Conservation (phyloP, 2,329 filamentous ascomycete species). For the Claviceps sp. region DNA sequence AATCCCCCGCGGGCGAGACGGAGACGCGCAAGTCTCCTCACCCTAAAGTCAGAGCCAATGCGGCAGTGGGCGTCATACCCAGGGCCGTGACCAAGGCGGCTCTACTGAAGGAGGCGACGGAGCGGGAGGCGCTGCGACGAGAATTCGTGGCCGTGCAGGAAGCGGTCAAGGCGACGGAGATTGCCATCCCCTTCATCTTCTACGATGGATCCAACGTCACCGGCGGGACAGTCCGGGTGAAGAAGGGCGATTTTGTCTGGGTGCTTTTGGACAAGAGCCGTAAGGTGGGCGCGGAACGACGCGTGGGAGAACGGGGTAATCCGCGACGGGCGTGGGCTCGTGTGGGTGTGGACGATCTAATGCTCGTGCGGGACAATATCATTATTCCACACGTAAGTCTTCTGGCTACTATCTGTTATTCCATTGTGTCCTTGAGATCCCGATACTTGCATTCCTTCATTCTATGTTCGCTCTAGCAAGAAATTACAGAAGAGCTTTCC, state of each 20-base stretch:
- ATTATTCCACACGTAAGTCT: slow-evolving; percentile 83
- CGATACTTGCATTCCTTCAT: too few species aligned
- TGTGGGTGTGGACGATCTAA: slow-evolving; percentile 86
- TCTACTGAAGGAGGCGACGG: slow-evolving; percentile 63
- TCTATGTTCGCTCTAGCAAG: not conserved
- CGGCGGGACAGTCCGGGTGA: slow-evolving; percentile 70
- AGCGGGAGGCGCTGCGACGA: slow-evolving; percentile 62
- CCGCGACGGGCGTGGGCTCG: slow-evolving; percentile 74
- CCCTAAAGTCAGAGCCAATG: slow-evolving; percentile 45
- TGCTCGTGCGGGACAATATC: slow-evolving; percentile 79
- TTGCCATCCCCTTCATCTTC: slow-evolving; percentile 88
- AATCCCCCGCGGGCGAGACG: slow-evolving; percentile 8
- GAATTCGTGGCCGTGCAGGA: slow-evolving; percentile 80
- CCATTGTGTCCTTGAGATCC: not conserved
- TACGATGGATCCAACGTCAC: slow-evolving; percentile 89
- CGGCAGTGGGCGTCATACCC: slow-evolving; percentile 49
- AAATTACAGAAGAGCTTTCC: not conserved
- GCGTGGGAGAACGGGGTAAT: slow-evolving; percentile 56
- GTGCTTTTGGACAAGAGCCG: slow-evolving; percentile 82
- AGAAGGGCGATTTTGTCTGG: slow-evolving; percentile 90
- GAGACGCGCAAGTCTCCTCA: slow-evolving; percentile 8
- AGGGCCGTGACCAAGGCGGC: slow-evolving; percentile 59
- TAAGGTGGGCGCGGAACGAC: slow-evolving; percentile 75
- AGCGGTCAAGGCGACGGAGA: slow-evolving; percentile 75
- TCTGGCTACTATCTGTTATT: not conserved